These are phyloP conservation scores for Heliosperma pusillum DNA, from an alignment of 148 eudicot species.

Conservation along the genomic window DNA sequence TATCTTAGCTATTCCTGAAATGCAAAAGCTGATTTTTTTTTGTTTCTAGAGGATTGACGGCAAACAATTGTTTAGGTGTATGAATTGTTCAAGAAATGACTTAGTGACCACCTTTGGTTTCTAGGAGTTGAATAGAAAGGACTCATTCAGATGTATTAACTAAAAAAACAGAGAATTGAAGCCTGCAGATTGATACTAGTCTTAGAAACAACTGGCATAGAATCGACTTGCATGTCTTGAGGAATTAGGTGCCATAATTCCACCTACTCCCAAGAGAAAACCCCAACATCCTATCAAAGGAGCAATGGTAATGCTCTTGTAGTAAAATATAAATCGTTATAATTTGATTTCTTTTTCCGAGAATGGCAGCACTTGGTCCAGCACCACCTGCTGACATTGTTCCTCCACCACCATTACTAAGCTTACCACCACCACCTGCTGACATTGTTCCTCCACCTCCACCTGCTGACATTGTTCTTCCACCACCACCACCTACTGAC, in stretches of 20 bases:
- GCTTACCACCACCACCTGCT: neutral
- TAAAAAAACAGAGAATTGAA: neutral
- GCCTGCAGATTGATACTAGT: constrained; percentile 19
- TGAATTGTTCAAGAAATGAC: constrained; percentile 23
- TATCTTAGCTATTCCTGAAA: constrained; percentile 12
- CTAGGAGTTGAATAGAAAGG: constrained; percentile 1
- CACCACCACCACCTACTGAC: neutral
- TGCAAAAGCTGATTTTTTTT: constrained; percentile 3
- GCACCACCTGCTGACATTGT: neutral
- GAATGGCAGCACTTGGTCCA: constrained; percentile 9
- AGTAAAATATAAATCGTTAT: neutral
- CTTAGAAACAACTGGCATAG: constrained; percentile 5
- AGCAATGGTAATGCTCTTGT: neutral
- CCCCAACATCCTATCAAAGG: neutral
- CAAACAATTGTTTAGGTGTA: neutral
- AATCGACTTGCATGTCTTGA: constrained; percentile 8
- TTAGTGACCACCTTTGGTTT: constrained; percentile 30
- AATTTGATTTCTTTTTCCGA: neutral
- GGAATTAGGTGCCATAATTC: neutral
- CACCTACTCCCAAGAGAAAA: neutral
- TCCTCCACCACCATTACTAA: constrained; percentile 10
- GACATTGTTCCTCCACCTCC: constrained; percentile 7
- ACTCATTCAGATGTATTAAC: neutral
- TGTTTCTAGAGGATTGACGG: neutral
- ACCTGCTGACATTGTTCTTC: neutral